phyloP scores from a whole-genome alignment of 177 flowering plant species.

The Vitis hybrid region DNA sequence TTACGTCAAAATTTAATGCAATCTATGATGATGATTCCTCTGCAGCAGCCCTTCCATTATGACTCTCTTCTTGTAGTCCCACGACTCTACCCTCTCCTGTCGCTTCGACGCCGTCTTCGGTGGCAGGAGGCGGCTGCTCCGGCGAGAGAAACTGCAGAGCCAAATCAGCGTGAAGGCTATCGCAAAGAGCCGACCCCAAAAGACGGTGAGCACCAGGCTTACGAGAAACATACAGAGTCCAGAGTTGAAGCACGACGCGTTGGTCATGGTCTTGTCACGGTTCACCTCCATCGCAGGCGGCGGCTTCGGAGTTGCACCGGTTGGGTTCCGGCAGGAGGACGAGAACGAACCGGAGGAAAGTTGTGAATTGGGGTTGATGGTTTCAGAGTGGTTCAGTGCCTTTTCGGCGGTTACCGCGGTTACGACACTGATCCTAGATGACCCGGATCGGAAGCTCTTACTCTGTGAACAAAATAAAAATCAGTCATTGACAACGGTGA shows the following conservation, averaged over 20 bases:
- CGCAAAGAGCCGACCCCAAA: constrained; percentile 25
- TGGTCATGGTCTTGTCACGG: too few relatives aligned
- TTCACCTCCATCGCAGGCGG: too few relatives aligned
- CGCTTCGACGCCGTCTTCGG: not conserved
- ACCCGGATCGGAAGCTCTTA: too few relatives aligned
- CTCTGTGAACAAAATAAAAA: too few relatives aligned
- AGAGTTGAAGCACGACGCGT: not conserved
- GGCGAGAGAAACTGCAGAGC: constrained; percentile 9
- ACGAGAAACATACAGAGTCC: constrained; percentile 19
- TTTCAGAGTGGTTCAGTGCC: too few relatives aligned
- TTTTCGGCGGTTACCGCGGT: too few relatives aligned
- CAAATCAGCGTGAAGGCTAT: constrained; percentile 23
- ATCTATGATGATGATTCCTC: constrained; percentile 16
- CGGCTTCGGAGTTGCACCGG: too few relatives aligned
- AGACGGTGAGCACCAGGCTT: constrained; percentile 15
- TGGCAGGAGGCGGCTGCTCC: not conserved
- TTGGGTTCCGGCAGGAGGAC: too few relatives aligned
- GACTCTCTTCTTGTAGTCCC: constrained; percentile 13
- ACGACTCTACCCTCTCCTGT: not conserved
- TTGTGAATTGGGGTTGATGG: too few relatives aligned
- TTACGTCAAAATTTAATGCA: constrained; percentile 23
- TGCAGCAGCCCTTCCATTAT: constrained; percentile 28
- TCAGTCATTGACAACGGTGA: too few relatives aligned
- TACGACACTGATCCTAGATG: too few relatives aligned
- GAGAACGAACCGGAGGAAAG: too few relatives aligned